Percentiles rank a stretch among this genome's conserved stretches.
Conservation (phyloP, 257 asterid species). For the Ocimum tenuiflorum region DNA sequence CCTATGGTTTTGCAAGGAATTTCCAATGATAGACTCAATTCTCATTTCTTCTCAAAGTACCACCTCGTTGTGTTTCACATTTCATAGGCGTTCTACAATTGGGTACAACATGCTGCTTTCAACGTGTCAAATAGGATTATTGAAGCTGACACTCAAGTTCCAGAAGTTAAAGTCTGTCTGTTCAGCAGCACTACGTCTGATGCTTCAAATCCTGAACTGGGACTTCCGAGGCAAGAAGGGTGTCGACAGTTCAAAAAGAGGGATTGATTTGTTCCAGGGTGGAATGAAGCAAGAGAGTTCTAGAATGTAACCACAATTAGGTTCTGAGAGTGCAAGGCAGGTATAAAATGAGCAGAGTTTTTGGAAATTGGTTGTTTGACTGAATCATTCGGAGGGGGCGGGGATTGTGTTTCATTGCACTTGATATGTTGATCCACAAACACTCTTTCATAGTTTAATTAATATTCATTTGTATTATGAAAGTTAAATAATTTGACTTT, state of each 20-base stretch:
- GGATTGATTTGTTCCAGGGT: constrained; percentile 45
- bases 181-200: constrained; percentile 60
- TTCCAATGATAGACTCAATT: constrained; percentile 13
- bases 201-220: constrained; percentile 94
- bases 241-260: constrained; percentile 41
- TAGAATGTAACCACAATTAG: constrained; percentile 23
- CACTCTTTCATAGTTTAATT: not conserved
- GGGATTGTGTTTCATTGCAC: not conserved
- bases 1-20: constrained; percentile 13
- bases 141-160: constrained; percentile 56
- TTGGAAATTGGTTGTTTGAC: not conserved
- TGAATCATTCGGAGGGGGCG: not conserved
- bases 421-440: not conserved
- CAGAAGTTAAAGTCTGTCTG: constrained; percentile 83
- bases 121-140: constrained; percentile 54
- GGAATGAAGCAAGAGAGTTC: constrained; percentile 45
- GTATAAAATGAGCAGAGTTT: constrained; percentile 5
- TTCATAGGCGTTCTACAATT: constrained; percentile 61
- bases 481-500: not conserved
- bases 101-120: constrained; percentile 89
- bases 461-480: not conserved
- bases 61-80: constrained; percentile 7
- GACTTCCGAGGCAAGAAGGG: constrained; percentile 56
- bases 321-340: not conserved
- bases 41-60: constrained; percentile 12